Conservation (phyloP, 2,329 filamentous ascomycete species). For the Aspergillus jensenii region DNA sequence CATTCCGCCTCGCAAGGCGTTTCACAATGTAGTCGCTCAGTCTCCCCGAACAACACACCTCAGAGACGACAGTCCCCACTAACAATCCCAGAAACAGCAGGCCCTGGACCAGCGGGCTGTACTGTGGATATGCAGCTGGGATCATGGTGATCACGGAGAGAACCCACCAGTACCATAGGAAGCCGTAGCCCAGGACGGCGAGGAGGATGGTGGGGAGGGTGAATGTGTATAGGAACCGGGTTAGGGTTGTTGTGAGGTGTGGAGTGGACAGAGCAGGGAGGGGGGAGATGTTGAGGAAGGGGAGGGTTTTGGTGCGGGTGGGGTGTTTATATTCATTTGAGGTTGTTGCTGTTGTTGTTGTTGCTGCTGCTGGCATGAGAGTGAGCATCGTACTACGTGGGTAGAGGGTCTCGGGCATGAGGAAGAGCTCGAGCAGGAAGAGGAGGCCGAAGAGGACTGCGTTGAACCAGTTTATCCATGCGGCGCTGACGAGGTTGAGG, state of each 20-base stretch:
- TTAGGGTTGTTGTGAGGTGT: conserved; percentile 46
- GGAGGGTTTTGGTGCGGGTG: conserved; percentile 44
- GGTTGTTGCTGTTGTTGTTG: not conserved
- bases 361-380: conserved; percentile 26
- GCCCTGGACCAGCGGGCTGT: conserved; percentile 52
- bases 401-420: conserved; percentile 59
- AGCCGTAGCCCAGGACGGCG: conserved; percentile 51
- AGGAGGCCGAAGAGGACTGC: conserved; percentile 54
- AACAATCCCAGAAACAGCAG: conserved; percentile 56
- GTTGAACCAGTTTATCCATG: conserved; percentile 57
- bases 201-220: conserved; percentile 48
- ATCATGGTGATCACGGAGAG: conserved; percentile 54
- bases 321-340: conserved; percentile 18
- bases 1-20: conserved; percentile 46
- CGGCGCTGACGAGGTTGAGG: conserved; percentile 47
- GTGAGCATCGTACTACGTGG: conserved; percentile 52
- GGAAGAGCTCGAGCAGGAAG: conserved; percentile 48
- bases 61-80: conserved; percentile 53
- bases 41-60: conserved; percentile 53
- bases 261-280: conserved; percentile 55
- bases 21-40: conserved; percentile 54
- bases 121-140: conserved; percentile 53
- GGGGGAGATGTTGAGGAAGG: conserved; percentile 47
- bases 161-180: conserved; percentile 60
- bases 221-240: conserved; percentile 51